Conservation (phyloP, 495 filamentous ascomycete species). For the Daldinia caldariorum region DNA sequence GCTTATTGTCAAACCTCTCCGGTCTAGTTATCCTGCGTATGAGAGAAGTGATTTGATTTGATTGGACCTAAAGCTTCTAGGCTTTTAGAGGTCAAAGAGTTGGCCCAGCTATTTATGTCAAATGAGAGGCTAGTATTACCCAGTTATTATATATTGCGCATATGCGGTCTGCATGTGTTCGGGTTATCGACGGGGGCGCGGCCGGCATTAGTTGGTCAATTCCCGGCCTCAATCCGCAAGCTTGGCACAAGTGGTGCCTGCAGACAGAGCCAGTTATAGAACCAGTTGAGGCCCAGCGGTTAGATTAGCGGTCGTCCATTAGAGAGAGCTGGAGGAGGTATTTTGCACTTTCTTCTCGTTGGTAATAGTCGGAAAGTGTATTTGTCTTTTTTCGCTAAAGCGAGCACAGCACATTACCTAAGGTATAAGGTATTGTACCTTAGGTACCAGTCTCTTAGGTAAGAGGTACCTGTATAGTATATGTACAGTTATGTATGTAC, state of each 20-base stretch:
- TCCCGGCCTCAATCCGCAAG: slow-evolving; percentile 7
- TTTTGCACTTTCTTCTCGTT: background rate
- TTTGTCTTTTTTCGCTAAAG: slow-evolving; percentile 23
- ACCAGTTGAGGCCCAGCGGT: slow-evolving; percentile 8
- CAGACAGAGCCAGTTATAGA: slow-evolving; percentile 3
- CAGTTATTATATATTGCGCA: slow-evolving; percentile 13
- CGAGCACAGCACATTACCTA: background rate
- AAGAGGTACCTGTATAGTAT: background rate
- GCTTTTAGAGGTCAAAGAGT: background rate
- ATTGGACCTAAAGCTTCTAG: slow-evolving; percentile 13
- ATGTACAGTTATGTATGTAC: slow-evolving; percentile 1
- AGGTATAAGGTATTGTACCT: too few species aligned
- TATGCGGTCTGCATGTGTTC: slow-evolving; percentile 13
- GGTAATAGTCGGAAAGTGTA: slow-evolving; percentile 6
- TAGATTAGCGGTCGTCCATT: background rate
- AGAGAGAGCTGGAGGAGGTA: background rate
- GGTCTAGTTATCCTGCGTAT: slow-evolving; percentile 8
- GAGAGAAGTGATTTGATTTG: background rate
- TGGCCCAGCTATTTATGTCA: slow-evolving; percentile 5
- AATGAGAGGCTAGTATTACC: slow-evolving; percentile 25
- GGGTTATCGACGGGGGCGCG: slow-evolving; percentile 10
- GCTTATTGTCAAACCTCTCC: background rate
- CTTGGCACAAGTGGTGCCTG: slow-evolving; percentile 2
- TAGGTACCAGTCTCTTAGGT: too few species aligned
- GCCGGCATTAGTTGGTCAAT: slow-evolving; percentile 28